These are phyloP conservation scores for Avena atlantica DNA, from an alignment of 176 grass and related monocot species.

Conservation along the genomic window DNA sequence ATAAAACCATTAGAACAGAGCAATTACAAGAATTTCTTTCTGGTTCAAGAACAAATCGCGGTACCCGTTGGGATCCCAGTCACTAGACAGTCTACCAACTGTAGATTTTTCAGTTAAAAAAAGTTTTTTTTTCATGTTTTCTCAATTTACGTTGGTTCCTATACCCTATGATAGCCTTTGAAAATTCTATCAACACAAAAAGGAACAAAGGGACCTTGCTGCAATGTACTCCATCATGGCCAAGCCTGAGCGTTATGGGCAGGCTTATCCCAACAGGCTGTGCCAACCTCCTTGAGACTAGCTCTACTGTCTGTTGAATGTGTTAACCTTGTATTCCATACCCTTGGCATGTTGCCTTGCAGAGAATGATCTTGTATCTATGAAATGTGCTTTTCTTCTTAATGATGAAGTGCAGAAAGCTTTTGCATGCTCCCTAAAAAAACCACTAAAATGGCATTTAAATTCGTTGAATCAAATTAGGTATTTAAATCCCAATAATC, in stretches of 20 bases:
- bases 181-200: background rate
- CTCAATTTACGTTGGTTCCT: background rate
- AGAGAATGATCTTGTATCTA: background rate
- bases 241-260: background rate
- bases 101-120: background rate
- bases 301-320: background rate
- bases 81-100: background rate
- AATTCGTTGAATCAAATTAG: background rate
- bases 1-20: background rate
- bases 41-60: background rate
- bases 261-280: background rate
- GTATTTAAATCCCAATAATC: constrained; percentile 13
- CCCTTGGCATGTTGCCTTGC: background rate
- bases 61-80: background rate
- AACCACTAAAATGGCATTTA: background rate
- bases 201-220: background rate
- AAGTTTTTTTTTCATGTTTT: background rate
- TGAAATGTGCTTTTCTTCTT: background rate
- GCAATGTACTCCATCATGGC: background rate
- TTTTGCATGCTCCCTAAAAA: background rate
- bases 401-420: background rate
- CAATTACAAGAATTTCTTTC: background rate
- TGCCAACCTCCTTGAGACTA: background rate
- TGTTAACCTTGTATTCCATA: background rate
- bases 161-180: background rate